A percentile compares a stretch with the other conserved stretches of the same genome.
These are phyloP conservation scores for Penicillium angulare DNA, from an alignment of 495 filamentous ascomycete species.

Conservation along the genomic window DNA sequence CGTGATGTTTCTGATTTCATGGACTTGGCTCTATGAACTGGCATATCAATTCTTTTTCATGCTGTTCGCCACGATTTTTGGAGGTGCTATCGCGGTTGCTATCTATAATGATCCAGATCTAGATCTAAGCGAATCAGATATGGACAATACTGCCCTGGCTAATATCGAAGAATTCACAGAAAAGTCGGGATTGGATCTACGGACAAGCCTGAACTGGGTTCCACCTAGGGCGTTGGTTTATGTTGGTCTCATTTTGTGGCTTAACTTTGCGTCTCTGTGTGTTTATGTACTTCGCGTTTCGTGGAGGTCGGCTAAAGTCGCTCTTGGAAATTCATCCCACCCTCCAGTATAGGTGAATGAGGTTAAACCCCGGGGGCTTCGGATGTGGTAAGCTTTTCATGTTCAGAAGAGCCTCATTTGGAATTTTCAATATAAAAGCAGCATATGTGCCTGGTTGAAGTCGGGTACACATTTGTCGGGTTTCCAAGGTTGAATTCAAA, in stretches of 20 bases:
- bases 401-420: too few species aligned
- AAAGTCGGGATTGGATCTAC: slow-evolving; percentile 11
- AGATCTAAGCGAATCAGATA: not conserved
- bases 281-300: slow-evolving; percentile 15
- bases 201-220: slow-evolving; percentile 4
- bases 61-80: slow-evolving; percentile 16
- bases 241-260: slow-evolving; percentile 10
- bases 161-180: slow-evolving; percentile 12
- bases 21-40: slow-evolving; percentile 19
- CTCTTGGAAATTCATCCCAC: not conserved
- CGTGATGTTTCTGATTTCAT: slow-evolving; percentile 3
- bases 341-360: too few species aligned
- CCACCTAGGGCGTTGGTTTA: slow-evolving; percentile 12
- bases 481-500: too few species aligned
- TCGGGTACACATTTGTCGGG: too few species aligned
- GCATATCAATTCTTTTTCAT: slow-evolving; percentile 7
- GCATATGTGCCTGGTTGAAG: too few species aligned
- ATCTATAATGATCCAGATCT: slow-evolving; percentile 10
- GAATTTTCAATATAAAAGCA: too few species aligned
- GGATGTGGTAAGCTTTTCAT: too few species aligned
- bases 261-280: slow-evolving; percentile 10
- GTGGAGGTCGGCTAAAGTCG: slow-evolving; percentile 10
- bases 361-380: too few species aligned
- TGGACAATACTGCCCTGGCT: not conserved
- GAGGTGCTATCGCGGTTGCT: slow-evolving; percentile 6